Evolutionary conservation across 73 alveolate genomes (phyloP), one percentile per base, ranked within the genome.

Genomic region (Paramecium pentaurelia): DNA sequence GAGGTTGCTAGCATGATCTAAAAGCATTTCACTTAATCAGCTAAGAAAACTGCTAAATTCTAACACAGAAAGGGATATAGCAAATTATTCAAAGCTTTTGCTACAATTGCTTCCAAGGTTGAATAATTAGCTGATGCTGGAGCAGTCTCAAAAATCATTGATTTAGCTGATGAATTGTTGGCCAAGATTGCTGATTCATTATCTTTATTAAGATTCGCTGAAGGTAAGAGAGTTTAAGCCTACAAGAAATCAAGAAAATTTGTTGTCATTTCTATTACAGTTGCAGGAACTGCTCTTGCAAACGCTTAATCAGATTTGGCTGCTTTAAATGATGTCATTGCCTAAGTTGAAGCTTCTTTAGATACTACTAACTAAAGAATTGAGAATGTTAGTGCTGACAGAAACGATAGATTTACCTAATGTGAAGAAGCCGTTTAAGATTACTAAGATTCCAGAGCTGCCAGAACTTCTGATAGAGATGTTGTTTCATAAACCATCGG

Each of bases 101-200:
- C 89, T 3, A 77, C 73, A 7, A 77, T 77, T 7, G 89, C 89
- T 30, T 77, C 89, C 4, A 77, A 77, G 45, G 89, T n/a, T 77
- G 89, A 77, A 77, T 42, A 77, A 77, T 44, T 77, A 18, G 89
- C 89, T 77, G 89, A 77, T 77, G 89, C 89, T 20, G 89, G 89
- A 37, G 89, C 73, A 36, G 89, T 77, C 37, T 28, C 18, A 40
- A 77, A 44, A 12, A 77, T 77, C 45, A 77, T 77, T 44, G 64
- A 77, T 11, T 77, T 77, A 77, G 64, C 71, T 4, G 89, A 77
- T 32, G 89, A 77, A 77, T 38, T 77, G 2, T 77, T 77, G 27
- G 71, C 32, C n/a, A 77, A 77, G 89, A 77, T 77, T 16, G 64
- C 73, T 77, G 89, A 77, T 32, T 77, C 89, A n/a, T 38, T 77